These are phyloP conservation scores for Gentiana macrophylla DNA, from an alignment of 257 asterid genomes.

Conservation along the genomic window DNA sequence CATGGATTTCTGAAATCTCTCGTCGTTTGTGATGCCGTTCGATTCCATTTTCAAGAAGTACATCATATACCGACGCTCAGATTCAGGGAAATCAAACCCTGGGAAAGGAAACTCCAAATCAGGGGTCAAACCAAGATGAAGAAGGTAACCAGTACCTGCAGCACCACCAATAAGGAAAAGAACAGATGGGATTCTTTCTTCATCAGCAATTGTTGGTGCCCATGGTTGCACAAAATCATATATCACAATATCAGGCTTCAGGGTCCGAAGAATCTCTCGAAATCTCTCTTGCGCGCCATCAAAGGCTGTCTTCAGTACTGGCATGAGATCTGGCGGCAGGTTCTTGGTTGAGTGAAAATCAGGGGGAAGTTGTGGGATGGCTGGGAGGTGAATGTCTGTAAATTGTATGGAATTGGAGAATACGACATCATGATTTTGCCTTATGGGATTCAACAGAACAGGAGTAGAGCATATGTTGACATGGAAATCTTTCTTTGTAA, in stretches of 20 bases:
- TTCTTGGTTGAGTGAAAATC: conserved; percentile 12
- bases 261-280: neutral
- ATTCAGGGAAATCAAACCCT: conserved; percentile 1
- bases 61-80: neutral
- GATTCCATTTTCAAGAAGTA: neutral
- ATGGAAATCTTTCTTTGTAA: neutral
- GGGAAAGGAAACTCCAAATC: conserved; percentile 5
- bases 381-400: conserved; percentile 10
- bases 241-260: conserved; percentile 9
- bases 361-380: conserved; percentile 5
- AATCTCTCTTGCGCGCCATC: conserved; percentile 6
- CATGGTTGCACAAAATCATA: conserved; percentile 14
- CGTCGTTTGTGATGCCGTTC: conserved; percentile 2
- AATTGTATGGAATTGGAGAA: neutral
- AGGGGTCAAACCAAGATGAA: neutral
- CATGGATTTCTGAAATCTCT: neutral
- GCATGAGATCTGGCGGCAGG: conserved; percentile 13
- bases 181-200: conserved; percentile 5
- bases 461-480: conserved; percentile 12
- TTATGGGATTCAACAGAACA: conserved; percentile 1
- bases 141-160: neutral
- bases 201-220: conserved; percentile 2
- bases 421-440: neutral
- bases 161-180: conserved; percentile 2
- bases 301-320: conserved; percentile 8